Evolutionary conservation across 2,329 filamentous ascomycete species (phyloP).

Genomic region (Sporothrix luriei): DNA sequence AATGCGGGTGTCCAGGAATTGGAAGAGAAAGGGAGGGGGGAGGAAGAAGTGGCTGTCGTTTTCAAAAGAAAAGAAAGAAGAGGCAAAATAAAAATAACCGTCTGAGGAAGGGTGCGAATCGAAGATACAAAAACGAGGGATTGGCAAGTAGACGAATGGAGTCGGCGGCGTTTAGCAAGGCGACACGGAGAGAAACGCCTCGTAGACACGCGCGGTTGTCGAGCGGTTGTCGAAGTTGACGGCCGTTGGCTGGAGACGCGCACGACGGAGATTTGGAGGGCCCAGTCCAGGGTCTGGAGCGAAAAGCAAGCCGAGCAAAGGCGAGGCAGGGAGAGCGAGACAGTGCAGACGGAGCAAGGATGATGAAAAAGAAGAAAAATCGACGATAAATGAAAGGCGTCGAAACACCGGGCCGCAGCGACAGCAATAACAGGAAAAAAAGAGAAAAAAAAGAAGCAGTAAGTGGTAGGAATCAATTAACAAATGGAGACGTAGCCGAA

Average conservation of each 20-base stretch:
- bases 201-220: constrained; percentile 7
- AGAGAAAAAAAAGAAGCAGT: neutral
- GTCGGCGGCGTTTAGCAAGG: neutral
- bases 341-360: neutral
- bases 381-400: neutral
- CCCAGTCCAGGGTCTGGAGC: neutral
- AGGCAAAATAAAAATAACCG: neutral
- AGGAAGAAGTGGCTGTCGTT: neutral
- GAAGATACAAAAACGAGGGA: neutral
- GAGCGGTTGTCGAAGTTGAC: constrained; percentile 11
- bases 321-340: neutral
- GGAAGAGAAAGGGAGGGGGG: neutral
- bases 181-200: neutral
- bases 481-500: neutral
- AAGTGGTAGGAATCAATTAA: neutral
- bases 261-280: constrained; percentile 1
- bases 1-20: neutral
- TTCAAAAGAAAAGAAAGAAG: neutral
- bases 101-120: neutral
- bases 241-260: constrained; percentile 11
- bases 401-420: neutral
- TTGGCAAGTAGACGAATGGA: neutral
- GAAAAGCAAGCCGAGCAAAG: neutral
- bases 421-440: neutral
- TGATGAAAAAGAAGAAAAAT: neutral